Evolutionary conservation across 768 basidiomycete genomes (phyloP), one percentile per base, ranked within the genome.

Genomic region (Cystofilobasidium capitatum): DNA sequence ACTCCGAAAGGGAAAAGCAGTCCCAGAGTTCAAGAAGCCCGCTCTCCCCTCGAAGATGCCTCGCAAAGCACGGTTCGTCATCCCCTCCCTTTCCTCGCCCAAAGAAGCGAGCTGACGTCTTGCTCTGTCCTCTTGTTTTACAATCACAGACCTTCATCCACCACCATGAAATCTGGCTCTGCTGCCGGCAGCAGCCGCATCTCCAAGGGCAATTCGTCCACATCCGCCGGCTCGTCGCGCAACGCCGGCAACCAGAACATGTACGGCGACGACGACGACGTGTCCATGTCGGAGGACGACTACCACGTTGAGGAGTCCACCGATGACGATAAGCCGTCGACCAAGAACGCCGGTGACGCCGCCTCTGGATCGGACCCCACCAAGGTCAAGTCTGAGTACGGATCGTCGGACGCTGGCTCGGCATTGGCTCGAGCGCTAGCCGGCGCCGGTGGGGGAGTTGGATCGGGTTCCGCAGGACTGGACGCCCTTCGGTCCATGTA

Each of bases 301-400:
- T 64, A 74, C 14, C 66, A 75, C 20, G 72, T 73, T 12, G 73
- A 75, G 14, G 73, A 72, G 2, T 35, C 71, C 31, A 73, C 73
- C 70, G 70, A 71, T 6, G 72, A 71, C 12, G 74, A 72, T 7
- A 71, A 58, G 0, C 77, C 77, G 10, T 78, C 77, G 35, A 74
- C 70, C n/a, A 58, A 69, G 5, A 68, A 82, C 65, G 67, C 70
- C 35, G 68, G 69, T 17, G 65, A 74, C 26, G 71, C 71, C 16
- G 72, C 64, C 31, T 66, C 71, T n/a, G 81, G 80, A 54, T 81
- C 81, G 59, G 81, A 77, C 26, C 81, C 79, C 75, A 77, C 81
- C 66, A 39, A 58, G 17, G 49, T 37, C 49, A 37, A 26, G 12
- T 66, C 69, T 36, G 71, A 67, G n/a, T 47, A 62, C 60, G 12